phyloP scores from a whole-genome alignment of 116 monocot genomes.

The Trichopus zeylanicus region DNA sequence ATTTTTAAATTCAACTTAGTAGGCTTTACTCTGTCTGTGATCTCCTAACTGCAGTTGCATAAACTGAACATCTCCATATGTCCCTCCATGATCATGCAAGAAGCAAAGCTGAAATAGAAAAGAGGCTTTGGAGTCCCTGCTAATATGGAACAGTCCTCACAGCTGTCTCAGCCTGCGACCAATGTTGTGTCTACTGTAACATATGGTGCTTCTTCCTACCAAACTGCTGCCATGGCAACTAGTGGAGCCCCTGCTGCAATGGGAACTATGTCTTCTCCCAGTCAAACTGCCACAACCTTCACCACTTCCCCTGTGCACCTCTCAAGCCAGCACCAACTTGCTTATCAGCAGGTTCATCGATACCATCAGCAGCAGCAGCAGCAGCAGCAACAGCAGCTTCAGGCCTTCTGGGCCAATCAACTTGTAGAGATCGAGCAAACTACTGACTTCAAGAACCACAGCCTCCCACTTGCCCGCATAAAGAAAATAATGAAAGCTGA shows the following conservation, averaged over 20 bases:
- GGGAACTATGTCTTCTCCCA: not conserved
- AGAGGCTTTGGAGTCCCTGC: not conserved
- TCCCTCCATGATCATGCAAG: not conserved
- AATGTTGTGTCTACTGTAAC: not conserved
- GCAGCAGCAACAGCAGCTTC: slow-evolving; percentile 50
- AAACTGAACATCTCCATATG: not conserved
- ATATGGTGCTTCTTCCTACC: not conserved
- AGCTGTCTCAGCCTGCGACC: not conserved
- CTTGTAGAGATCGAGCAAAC: slow-evolving; percentile 37
- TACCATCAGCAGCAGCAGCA: slow-evolving; percentile 40
- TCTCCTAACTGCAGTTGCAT: slow-evolving; percentile 1
- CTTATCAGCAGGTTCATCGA: slow-evolving; percentile 48
- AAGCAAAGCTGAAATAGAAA: not conserved
- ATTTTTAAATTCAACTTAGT: too few species aligned
- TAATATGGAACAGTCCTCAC: not conserved
- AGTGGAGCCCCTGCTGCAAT: not conserved
- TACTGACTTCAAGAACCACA: slow-evolving; percentile 55
- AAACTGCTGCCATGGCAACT: not conserved
- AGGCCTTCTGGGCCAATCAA: slow-evolving; percentile 42
- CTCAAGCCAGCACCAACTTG: slow-evolving; percentile 35
- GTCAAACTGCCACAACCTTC: not conserved
- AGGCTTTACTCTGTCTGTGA: too few species aligned
- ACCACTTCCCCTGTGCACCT: slow-evolving; percentile 18
- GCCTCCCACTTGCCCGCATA: slow-evolving; percentile 48
- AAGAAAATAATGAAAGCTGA: slow-evolving; percentile 67